These are phyloP conservation scores for Acorus calamus DNA, from an alignment of 106 monocot genomes.

Conservation along the genomic window DNA sequence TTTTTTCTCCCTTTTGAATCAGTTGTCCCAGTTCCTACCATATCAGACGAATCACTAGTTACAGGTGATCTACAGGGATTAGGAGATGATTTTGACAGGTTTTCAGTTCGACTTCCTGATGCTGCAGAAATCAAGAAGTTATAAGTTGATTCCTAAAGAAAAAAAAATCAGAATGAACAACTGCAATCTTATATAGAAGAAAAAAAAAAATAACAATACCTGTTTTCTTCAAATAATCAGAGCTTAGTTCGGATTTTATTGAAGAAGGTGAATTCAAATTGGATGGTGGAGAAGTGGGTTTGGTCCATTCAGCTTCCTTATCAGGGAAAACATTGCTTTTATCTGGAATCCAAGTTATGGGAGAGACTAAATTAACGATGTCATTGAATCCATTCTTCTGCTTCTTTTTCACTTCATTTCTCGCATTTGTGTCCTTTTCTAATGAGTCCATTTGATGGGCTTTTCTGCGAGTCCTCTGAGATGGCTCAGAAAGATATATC, in stretches of 20 bases:
- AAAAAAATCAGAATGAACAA: too few species aligned
- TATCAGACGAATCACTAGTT: constrained; percentile 11
- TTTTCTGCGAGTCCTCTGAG: constrained; percentile 47
- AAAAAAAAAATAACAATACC: too few species aligned
- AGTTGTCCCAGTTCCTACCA: constrained; percentile 9
- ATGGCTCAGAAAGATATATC: constrained; percentile 37
- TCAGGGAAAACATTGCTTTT: constrained; percentile 14
- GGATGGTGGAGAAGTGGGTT: background rate
- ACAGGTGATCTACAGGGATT: constrained; percentile 6
- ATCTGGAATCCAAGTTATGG: constrained; percentile 5
- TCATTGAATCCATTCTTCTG: constrained; percentile 28
- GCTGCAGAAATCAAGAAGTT: too few species aligned
- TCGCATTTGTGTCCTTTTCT: constrained; percentile 5
- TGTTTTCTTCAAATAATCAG: too few species aligned
- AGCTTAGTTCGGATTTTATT: too few species aligned
- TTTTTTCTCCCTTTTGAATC: constrained; percentile 28
- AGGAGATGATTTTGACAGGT: too few species aligned
- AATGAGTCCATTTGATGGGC: constrained; percentile 18
- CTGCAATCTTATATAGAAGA: too few species aligned
- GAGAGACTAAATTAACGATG: constrained; percentile 13
- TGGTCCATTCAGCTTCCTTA: constrained; percentile 2
- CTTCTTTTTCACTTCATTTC: constrained; percentile 49
- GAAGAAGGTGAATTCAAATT: too few species aligned
- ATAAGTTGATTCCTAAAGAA: too few species aligned
- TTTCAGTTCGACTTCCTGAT: too few species aligned